Base-by-base conservation (phyloP, 805 yeast genomes). In the Starmerella geochares region DNA sequence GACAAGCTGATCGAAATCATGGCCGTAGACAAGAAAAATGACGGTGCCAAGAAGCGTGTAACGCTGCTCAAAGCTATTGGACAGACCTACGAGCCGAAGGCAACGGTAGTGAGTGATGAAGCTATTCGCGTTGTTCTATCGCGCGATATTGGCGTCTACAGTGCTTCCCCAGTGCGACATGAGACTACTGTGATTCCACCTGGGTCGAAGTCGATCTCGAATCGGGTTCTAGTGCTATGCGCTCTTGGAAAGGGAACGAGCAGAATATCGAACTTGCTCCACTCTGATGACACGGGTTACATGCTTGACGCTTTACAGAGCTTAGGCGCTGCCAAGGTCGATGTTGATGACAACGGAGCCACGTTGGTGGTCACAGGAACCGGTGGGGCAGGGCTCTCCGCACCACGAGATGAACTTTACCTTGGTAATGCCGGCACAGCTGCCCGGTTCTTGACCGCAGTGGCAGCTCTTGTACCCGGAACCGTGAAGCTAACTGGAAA, bases 401-500 rank as follows among this genome's bases (percentile, higher is more conserved):
- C 60, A 71, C 27, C 81, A 94, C 3, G 75, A 81, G 45, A 67
- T 47, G 83, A 80, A 54, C 71, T 92, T 50, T 92, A 86, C 67
- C 73, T 92, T 54, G 98, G 98, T 51, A 92, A 92, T 63, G 97
- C 98, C 1, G 98, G 98, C 57, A 92, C 98, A 39, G 97, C 98
- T 3, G 85, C 96, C 5, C 77, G 98, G 61, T 92, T 92, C 66
- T 75, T 92, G 62, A 85, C 96, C 2, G 78, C 96, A 2, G 90
- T 92, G 25, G 95, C 95, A 17, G 70, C 79, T 14, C 61, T 64
- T 2, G 63, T 59, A 4, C 48, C 62, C 3, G 69, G 73, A 29
- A 62, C 71, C 52, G 79, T 87, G 25, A 69, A 79, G 6, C 73
- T 92, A 54, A 92, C 97, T 1, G 98, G 98, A 58, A 92, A 92